Evolutionary conservation across 176 grass and related monocot species (phyloP).

Genomic region (Oryza brachyantha): DNA sequence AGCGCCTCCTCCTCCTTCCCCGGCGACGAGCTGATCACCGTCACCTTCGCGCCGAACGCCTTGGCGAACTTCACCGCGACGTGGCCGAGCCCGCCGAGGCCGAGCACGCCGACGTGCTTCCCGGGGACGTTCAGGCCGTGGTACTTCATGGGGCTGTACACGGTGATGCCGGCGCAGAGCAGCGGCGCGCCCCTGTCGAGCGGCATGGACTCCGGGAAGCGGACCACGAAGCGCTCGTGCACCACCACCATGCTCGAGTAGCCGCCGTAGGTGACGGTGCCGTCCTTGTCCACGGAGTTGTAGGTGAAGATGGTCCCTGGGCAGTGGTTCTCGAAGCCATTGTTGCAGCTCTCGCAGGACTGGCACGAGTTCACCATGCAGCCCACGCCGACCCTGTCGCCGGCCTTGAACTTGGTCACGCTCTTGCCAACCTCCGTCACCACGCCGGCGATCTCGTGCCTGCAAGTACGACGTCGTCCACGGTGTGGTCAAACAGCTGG

Average conservation of each 20-base stretch:
- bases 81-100: constrained; percentile 62
- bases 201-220: constrained; percentile 40
- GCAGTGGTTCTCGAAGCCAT: constrained; percentile 53
- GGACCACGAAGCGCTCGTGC: constrained; percentile 28
- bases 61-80: constrained; percentile 71
- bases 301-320: constrained; percentile 22
- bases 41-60: constrained; percentile 75
- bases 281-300: constrained; percentile 41
- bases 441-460: constrained; percentile 76
- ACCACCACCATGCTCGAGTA: constrained; percentile 70
- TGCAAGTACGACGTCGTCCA: constrained; percentile 1
- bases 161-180: constrained; percentile 66
- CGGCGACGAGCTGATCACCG: constrained; percentile 59
- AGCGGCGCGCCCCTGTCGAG: constrained; percentile 61
- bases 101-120: constrained; percentile 58
- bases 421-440: constrained; percentile 58
- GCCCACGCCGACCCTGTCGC: constrained; percentile 53
- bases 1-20: constrained; percentile 58
- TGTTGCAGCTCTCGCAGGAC: constrained; percentile 32
- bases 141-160: constrained; percentile 69
- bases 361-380: constrained; percentile 59
- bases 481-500: too few species aligned
- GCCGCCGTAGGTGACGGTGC: constrained; percentile 46
- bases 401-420: constrained; percentile 46
- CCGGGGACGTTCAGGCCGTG: constrained; percentile 36